Evolutionary conservation across 2,329 filamentous ascomycete species (phyloP), one percentile per base, ranked within the genome.

Genomic region (Colletotrichum kahawae): DNA sequence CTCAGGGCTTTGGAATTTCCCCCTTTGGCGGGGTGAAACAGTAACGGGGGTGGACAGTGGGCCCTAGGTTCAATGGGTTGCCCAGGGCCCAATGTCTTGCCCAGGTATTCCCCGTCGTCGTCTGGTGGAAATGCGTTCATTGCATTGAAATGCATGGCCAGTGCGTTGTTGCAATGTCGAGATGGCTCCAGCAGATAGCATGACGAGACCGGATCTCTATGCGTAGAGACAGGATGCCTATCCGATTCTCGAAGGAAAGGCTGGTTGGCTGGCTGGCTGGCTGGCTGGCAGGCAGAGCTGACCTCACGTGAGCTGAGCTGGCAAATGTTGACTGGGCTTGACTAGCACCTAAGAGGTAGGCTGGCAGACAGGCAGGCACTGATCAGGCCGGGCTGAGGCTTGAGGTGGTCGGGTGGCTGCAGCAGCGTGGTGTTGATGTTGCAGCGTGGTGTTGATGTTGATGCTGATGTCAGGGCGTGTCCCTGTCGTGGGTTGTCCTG

Each of bases 141-240:
- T 71, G 72, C 72, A 75, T 75, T 75, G 72, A 75, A 67, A 48
- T 72, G 72, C 24, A 29, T 75, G 72, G 68, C 69, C 72, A 72
- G 43, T 75, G 72, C 72, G 63, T 38, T 64, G 69, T 75, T 67
- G 33, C 69, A 75, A 67, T 72, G 69, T 75, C 72, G 33, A 67
- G 62, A 67, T 60, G 71, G 64, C 60, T 59, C 36, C 56, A 66
- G 62, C 24, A 48, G 64, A 71, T 43, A 38, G 66, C 33, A 74
- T 67, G 71, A 67, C 16, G 66, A 68, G 66, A 69, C 66, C 33
- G 51, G 29, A 51, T 43, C 38, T 43, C 38, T 43, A n/a, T 43
- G 0, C 38, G 38, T 16, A 43, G 38, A 43, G 16, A 43, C 38
- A n/a, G 38, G 18, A 43, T 43, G 38, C 38, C 38, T 43, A 5